Conservation (phyloP, 306 rosid species). For the Prunus dulcis region DNA sequence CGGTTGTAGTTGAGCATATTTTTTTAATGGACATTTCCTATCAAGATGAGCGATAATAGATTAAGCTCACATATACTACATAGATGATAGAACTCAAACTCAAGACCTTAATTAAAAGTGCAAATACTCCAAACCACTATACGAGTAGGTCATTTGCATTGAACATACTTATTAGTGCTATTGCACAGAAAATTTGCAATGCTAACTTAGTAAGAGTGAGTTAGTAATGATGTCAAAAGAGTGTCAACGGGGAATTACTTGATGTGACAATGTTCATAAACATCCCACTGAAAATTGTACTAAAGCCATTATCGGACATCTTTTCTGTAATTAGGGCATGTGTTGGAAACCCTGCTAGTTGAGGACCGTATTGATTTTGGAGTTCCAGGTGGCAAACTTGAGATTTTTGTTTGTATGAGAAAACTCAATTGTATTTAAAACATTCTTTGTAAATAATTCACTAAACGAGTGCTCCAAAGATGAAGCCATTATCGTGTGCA, state of each 20-base stretch:
- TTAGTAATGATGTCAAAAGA: background rate
- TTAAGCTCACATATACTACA: too few relatives aligned
- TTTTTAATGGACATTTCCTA: too few relatives aligned
- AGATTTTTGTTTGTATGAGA: background rate
- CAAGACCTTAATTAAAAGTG: rapidly evolving
- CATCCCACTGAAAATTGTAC: background rate
- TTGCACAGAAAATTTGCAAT: background rate
- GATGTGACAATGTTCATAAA: background rate
- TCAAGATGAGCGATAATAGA: too few relatives aligned
- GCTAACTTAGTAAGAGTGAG: background rate
- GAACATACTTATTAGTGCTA: background rate
- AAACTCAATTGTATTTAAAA: too few relatives aligned
- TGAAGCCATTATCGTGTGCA: too few relatives aligned
- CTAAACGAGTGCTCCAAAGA: too few relatives aligned
- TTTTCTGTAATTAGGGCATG: background rate
- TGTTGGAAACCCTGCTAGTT: background rate
- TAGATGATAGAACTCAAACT: rapidly evolving
- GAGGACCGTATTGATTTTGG: background rate
- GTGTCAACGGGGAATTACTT: background rate
- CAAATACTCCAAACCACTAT: too few relatives aligned
- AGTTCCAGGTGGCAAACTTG: background rate
- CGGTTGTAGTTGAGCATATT: background rate
- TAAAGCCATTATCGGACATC: background rate
- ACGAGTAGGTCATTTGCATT: background rate
- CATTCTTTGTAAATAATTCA: too few relatives aligned